Evolutionary conservation across 805 yeast genomes (phyloP), one percentile per base, ranked within the genome.

Genomic region (Pichia phayaonensis): DNA sequence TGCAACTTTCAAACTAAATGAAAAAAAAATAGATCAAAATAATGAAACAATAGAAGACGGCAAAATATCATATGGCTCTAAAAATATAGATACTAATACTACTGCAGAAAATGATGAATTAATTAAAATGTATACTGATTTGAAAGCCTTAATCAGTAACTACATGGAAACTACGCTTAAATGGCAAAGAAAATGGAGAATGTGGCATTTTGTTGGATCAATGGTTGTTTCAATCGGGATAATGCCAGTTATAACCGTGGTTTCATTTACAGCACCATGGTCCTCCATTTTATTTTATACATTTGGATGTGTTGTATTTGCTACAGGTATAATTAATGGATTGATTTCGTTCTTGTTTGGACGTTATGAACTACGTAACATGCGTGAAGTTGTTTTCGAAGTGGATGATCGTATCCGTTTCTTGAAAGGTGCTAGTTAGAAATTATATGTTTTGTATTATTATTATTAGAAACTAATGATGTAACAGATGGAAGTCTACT

Each of bases 311-410:
- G 56, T 80, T 0, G 63, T 89, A 3, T 74, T 81, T 0, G 73
- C 81, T 3, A 74, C 90, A 0, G 97, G 96, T 0, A 68, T 77
- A 0, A 63, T 85, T 1, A 83, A 89, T 61, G 96, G 96, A 0
- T 61, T 87, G 49, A 85, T 94, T 43, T 90, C 92, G 40, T 76
- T 74, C 50, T 61, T 89, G 29, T 92, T 90, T 62, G 95, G 95
- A 0, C 72, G 89, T 34, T 74, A 80, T n/a, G 99, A 94, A 62
- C 64, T 71, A 47, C 72, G 98, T 44, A 92, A 90, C 0, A 66
- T 94, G 45, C 69, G 68, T 23, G 98, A 92, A 67, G 89, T 89
- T 6, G 76, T 77, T 52, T 65, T 74, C 56, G 95, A 92, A 62
- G 86, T 90, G 1, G 65, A 63, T 8, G 72, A 68, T 42, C 56